Evolutionary conservation across 2,329 filamentous ascomycete species (phyloP).

Genomic region (Chlorencoelia australis): DNA sequence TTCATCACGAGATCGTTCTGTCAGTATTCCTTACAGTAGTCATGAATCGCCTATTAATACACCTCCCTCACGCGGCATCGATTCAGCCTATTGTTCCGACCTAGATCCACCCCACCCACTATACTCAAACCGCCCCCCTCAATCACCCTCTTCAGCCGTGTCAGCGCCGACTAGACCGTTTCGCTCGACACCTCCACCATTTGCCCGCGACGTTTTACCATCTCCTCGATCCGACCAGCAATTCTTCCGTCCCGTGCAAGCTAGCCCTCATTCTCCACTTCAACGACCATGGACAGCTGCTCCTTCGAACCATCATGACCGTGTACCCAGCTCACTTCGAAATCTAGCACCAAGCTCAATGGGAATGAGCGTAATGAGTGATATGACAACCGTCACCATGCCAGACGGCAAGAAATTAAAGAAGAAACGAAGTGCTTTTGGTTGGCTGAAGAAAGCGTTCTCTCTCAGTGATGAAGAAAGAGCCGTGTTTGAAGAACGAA

Average conservation of each 20-base stretch:
- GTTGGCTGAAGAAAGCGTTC: constrained; percentile 60
- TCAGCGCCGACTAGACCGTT: constrained; percentile 1
- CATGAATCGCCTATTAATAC: constrained; percentile 12
- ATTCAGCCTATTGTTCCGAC: constrained; percentile 26
- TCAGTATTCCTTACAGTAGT: constrained; percentile 7
- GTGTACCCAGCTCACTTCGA: constrained; percentile 12
- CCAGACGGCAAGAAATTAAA: constrained; percentile 36
- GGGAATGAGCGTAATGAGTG: constrained; percentile 44
- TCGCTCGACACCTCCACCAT: constrained; percentile 6
- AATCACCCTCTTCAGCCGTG: constrained; percentile 6
- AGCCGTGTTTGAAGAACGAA: constrained; percentile 47
- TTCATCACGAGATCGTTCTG: no score
- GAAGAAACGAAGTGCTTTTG: constrained; percentile 58
- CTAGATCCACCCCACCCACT: constrained; percentile 16
- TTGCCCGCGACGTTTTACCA: constrained; percentile 14
- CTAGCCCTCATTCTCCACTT: constrained; percentile 52
- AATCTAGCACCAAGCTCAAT: constrained; percentile 23
- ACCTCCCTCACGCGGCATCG: constrained; percentile 23
- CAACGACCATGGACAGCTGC: constrained; percentile 33
- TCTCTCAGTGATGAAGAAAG: constrained; percentile 54
- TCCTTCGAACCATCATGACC: constrained; percentile 16
- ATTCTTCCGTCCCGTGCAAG: constrained; percentile 51
- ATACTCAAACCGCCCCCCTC: constrained; percentile 7
- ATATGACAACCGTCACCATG: constrained; percentile 33
- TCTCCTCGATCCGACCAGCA: constrained; percentile 42